phyloP scores from a whole-genome alignment of 2,329 filamentous ascomycete species.

The Monilinia laxa region DNA sequence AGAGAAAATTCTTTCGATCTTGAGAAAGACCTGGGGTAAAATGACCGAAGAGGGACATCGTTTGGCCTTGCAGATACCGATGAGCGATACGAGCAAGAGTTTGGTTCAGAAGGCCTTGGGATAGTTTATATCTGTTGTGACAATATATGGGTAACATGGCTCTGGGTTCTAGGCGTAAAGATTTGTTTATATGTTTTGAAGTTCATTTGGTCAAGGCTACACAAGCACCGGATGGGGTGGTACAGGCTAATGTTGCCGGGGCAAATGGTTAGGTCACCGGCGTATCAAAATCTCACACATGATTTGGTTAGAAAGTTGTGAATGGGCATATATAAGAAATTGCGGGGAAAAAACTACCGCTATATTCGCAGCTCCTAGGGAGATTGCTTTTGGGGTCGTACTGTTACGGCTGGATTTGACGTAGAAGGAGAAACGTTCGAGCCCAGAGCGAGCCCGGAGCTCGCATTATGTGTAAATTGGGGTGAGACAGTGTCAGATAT shows the following conservation, averaged over 20 bases:
- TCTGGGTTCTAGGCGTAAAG: neutral
- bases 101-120: constrained; percentile 64
- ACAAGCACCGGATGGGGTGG: neutral
- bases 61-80: constrained; percentile 63
- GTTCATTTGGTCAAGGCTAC: neutral
- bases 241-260: neutral
- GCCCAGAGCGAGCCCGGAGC: neutral
- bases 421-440: neutral
- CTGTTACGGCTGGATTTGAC: neutral
- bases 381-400: neutral
- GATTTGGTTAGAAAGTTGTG: neutral
- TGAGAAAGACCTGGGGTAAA: constrained; percentile 74
- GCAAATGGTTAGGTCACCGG: neutral
- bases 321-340: neutral
- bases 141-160: constrained; percentile 1
- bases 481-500: neutral
- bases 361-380: neutral
- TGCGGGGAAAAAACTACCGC: too few species aligned
- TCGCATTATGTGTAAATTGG: neutral
- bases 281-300: neutral
- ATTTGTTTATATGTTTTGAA: constrained; percentile 1
- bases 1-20: constrained; percentile 70
- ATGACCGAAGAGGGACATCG: constrained; percentile 64
- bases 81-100: constrained; percentile 60
- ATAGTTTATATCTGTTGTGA: constrained; percentile 30